Conservation (phyloP, 2,329 filamentous ascomycete species). For the Neocatenulostroma microsporum region DNA sequence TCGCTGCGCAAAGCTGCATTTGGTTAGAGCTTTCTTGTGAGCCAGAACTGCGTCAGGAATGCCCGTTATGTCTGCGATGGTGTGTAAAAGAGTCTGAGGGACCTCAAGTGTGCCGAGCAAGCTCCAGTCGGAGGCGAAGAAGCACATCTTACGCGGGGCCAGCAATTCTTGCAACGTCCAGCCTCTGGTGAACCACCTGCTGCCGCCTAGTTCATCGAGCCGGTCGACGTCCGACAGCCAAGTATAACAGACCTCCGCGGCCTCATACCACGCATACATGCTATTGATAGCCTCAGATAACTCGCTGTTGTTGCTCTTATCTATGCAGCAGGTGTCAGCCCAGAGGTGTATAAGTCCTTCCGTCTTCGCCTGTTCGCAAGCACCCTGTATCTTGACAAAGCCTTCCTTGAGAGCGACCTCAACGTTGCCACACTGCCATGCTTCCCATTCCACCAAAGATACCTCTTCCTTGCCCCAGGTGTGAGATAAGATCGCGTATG, state of each 20-base stretch:
- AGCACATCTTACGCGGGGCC: conserved; percentile 8
- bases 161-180: conserved; percentile 15
- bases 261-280: conserved; percentile 19
- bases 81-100: background rate
- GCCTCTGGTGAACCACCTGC: conserved; percentile 11
- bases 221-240: conserved; percentile 14
- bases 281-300: conserved; percentile 15
- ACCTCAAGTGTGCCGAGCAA: conserved; percentile 2
- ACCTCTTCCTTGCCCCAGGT: conserved; percentile 13
- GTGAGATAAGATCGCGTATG: conserved; percentile 14
- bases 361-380: conserved; percentile 7
- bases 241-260: conserved; percentile 13
- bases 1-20: conserved; percentile 5
- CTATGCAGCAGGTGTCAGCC: conserved; percentile 18
- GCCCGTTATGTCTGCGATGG: conserved; percentile 5
- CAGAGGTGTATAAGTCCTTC: conserved; percentile 14
- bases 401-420: conserved; percentile 2
- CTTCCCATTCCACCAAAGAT: conserved; percentile 8
- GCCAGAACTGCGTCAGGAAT: conserved; percentile 5
- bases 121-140: conserved; percentile 7
- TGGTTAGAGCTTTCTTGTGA: background rate
- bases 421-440: too few relatives aligned
- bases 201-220: conserved; percentile 4
- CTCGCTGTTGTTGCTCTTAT: conserved; percentile 16
- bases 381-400: conserved; percentile 5